phyloP scores from a whole-genome alignment of 352 stramenopile genomes.

The Globisporangium middletonii region DNA sequence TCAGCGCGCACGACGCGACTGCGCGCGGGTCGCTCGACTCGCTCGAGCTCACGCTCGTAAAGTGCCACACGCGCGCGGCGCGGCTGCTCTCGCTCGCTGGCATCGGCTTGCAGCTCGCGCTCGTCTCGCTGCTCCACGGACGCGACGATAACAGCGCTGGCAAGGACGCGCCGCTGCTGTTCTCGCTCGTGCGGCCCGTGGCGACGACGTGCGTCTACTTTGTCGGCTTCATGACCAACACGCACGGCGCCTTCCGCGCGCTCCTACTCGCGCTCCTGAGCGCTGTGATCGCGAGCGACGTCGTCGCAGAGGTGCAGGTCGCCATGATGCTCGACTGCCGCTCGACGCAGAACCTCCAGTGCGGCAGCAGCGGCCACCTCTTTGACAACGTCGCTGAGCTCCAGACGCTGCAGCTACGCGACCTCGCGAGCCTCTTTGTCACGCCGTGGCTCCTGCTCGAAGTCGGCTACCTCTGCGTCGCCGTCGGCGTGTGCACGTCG shows the following conservation, averaged over 20 bases:
- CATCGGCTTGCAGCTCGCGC: conserved; percentile 32
- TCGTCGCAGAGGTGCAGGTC: conserved; percentile 43
- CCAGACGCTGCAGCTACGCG: conserved; percentile 24
- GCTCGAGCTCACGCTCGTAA: conserved; percentile 51
- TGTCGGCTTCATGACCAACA: conserved; percentile 70
- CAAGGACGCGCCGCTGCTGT: conserved; percentile 24
- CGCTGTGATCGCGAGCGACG: conserved; percentile 42
- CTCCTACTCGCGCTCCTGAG: conserved; percentile 26
- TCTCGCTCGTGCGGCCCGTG: conserved; percentile 40
- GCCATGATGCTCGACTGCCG: conserved; percentile 53
- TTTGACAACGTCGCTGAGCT: conserved; percentile 19
- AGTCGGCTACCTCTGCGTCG: conserved; percentile 37
- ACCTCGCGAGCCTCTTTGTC: conserved; percentile 40
- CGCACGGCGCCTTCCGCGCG: conserved; percentile 48
- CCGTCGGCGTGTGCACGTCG: conserved; percentile 50
- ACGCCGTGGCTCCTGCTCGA: conserved; percentile 52
- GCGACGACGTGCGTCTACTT: conserved; percentile 40
- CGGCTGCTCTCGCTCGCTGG: conserved; percentile 37
- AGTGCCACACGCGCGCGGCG: conserved; percentile 41
- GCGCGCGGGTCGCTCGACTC: conserved; percentile 24
- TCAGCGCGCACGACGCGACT: conserved; percentile 6
- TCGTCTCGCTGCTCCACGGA: conserved; percentile 23
- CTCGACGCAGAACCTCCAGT: conserved; percentile 31
- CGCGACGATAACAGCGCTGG: background rate
- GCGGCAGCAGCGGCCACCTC: conserved; percentile 23